Percentiles rank a stretch among this genome's conserved stretches.
phyloP scores from a whole-genome alignment of 768 basidiomycete genomes.

The Suillus lakei region DNA sequence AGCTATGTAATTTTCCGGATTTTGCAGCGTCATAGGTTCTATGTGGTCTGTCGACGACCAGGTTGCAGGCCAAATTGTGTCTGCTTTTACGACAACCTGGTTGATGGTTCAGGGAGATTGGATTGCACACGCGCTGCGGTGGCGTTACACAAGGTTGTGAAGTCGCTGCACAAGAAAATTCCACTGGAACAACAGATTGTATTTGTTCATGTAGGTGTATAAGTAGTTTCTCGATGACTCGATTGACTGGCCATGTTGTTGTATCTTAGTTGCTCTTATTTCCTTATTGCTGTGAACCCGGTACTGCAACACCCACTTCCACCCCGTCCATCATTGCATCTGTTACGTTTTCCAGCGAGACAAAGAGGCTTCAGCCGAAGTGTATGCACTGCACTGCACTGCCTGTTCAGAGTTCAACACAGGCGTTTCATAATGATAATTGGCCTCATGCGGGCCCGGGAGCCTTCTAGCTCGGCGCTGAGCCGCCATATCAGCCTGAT shows the following conservation, averaged over 20 bases:
- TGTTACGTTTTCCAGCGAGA: not conserved
- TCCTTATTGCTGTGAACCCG: no score
- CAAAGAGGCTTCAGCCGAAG: not conserved
- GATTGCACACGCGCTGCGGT: no score
- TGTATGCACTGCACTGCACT: no score
- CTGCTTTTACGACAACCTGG: not conserved
- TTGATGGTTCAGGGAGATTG: no score
- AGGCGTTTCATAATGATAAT: no score
- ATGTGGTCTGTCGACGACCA: constrained; percentile 27
- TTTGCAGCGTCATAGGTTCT: constrained; percentile 23
- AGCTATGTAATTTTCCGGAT: constrained; percentile 24
- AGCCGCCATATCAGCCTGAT: no score
- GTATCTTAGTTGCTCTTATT: no score
- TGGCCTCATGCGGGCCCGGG: no score
- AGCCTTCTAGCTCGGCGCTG: no score
- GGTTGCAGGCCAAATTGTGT: constrained; percentile 6
- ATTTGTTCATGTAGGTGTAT: constrained; percentile 4
- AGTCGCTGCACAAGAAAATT: not conserved
- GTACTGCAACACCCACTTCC: not conserved
- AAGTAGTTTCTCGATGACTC: not conserved
- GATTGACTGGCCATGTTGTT: no score
- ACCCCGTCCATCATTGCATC: not conserved
- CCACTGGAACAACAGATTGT: constrained; percentile 6
- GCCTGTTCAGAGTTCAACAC: no score
- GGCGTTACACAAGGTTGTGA: not conserved